phyloP scores from a whole-genome alignment of 345 rosid genomes.

The Litchi chinensis region DNA sequence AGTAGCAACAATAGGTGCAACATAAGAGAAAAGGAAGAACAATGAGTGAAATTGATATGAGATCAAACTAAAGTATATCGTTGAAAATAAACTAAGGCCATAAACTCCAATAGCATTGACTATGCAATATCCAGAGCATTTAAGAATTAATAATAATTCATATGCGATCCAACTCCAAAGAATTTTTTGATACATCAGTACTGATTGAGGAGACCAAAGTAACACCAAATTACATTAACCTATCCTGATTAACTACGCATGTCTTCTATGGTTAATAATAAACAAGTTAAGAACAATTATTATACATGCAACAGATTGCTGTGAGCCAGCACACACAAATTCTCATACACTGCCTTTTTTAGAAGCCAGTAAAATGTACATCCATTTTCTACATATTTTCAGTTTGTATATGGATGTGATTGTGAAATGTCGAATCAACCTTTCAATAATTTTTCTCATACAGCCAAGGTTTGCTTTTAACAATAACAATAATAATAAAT shows the following conservation, averaged over 20 bases:
- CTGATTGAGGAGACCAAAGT: neutral
- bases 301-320: neutral
- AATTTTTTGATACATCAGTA: neutral
- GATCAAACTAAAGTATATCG: neutral
- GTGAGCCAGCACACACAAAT: neutral
- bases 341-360: neutral
- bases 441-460: neutral
- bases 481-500: too few species aligned
- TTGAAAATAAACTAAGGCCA: neutral
- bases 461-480: neutral
- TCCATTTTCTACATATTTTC: neutral
- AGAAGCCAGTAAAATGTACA: neutral
- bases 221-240: neutral
- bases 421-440: neutral
- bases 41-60: neutral
- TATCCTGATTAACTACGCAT: neutral
- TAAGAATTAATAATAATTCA: too few species aligned
- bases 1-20: constrained; percentile 1
- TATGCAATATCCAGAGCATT: neutral
- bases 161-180: neutral
- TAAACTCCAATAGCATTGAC: neutral
- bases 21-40: neutral
- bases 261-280: neutral
- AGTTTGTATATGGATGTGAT: neutral
- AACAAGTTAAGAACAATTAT: too few species aligned